A percentile compares a stretch with the other conserved stretches of the same genome.
Conservation (phyloP, 139 green algal genomes). For the Raphidocelis subcapitata region DNA sequence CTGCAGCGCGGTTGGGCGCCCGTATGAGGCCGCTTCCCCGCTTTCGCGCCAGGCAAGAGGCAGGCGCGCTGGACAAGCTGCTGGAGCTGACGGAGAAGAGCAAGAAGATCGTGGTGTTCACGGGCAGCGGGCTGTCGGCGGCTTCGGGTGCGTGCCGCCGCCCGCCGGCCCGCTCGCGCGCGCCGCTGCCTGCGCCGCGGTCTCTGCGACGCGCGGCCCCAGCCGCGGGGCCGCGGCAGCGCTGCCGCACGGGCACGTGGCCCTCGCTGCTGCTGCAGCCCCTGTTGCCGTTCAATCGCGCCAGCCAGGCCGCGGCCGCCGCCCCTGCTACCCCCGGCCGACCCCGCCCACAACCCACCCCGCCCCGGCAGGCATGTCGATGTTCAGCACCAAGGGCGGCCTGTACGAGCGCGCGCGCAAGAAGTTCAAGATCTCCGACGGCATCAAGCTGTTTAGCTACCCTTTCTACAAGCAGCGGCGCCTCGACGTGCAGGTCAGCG, state of each 20-base stretch:
- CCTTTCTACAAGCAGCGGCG: constrained; percentile 72
- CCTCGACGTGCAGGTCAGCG: constrained; percentile 48
- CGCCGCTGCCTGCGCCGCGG: background rate
- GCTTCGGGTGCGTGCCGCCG: constrained; percentile 57
- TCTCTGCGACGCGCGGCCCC: background rate
- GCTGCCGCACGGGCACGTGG: background rate
- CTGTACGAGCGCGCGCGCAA: constrained; percentile 83
- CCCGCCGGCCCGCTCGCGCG: background rate
- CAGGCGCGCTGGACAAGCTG: constrained; percentile 17
- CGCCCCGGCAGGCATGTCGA: constrained; percentile 78
- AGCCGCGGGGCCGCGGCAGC: background rate
- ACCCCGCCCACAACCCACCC: background rate
- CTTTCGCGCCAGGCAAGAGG: too few relatives aligned
- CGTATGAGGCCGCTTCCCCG: too few relatives aligned
- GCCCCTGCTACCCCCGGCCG: background rate
- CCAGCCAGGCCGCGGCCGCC: too few relatives aligned
- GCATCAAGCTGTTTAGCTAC: constrained; percentile 89
- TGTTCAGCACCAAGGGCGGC: constrained; percentile 82
- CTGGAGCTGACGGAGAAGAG: constrained; percentile 31
- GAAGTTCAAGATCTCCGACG: constrained; percentile 75
- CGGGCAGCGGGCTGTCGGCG: constrained; percentile 80
- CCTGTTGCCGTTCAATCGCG: background rate
- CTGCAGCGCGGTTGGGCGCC: too few relatives aligned
- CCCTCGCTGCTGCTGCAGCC: background rate
- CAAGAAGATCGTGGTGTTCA: constrained; percentile 76